Evolutionary conservation across 306 rosid species (phyloP), one percentile per base, ranked within the genome.

Genomic region (Astragalus glycyphyllos): DNA sequence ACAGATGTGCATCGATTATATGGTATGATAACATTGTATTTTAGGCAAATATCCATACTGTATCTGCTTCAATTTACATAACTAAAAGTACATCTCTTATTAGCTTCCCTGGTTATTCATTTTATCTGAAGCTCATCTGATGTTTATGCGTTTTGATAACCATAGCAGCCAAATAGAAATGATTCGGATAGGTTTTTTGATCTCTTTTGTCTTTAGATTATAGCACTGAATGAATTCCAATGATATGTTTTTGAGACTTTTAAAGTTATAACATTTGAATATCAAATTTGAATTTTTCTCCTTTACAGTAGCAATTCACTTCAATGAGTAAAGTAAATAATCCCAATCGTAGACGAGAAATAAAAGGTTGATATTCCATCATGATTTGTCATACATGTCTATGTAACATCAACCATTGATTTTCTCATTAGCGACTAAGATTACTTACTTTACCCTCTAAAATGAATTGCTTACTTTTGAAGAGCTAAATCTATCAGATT

Each of bases 1-100:
- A 57, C 96, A 88, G 74, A 82, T 88, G 96, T 89, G 96, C 80
- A 86, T 92, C 9, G 92, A 88, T 71, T 92, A 92, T 78, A 92
- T 92, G 96, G 98, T 92, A 86, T 32, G 78, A 32, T 69, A 53
- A 35, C 15, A 1, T 58, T 60, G 34, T 58, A 45, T 48, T 44
- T 55, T 17, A 56, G 49, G 8, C 1, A 51, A 60, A 67, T 66
- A 45, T 48, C 31, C 60, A 12, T 51, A 16, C 13, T 50, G 47
- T n/a, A 53, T 23, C 8, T 79, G 60, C 68, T 47, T 75, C 31
- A 20, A 4, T 38, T 67, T 42, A 45, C 13, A 0, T 32, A 38
- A 40, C 72, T 38, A 80, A 53, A 65, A 41, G 46, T 26, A 42
- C 38, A 37, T 44, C 13, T 38, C 42, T 45, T 8, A 6, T 37